Base-by-base conservation (phyloP, 352 stramenopile species). In the Bremia lactucae region DNA sequence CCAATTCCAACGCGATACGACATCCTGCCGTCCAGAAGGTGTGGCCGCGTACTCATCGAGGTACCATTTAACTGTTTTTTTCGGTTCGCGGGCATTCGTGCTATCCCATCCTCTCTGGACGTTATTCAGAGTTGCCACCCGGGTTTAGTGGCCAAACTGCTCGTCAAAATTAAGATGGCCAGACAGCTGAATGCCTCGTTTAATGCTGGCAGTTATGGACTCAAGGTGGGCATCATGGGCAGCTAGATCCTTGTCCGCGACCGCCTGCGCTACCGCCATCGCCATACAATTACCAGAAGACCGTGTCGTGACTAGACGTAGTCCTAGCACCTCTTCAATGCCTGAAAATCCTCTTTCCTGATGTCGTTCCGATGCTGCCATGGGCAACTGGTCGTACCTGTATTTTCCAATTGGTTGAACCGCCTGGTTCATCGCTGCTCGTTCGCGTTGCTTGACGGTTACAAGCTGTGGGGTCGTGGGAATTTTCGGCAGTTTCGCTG, bases 21-120 rank as follows among this genome's bases (percentile, higher is more conserved):
- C 2, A 2, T 14, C 14, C 6, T 40, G n/a, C 1, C 19, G 16
- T 1, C 11, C 3, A 2, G 33, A 49, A 18, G 31, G 13, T 4
- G 31, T 44, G 2, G 13, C 4, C 0, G 26, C 31, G 15, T 49
- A 45, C 10, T 48, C 31, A 0, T 44, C 24, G 0, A 42, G 38
- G n/a, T 45, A 55, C 38, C 38, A 55, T 15, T 36, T 48, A 14
- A 48, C 48, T 11, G 44, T 38, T 18, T 55, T 48, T 0, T 5
- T 14, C 3, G 38, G 49, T 21, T 44, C 31, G 1, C n/a, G 9
- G 1, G 24, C 2, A 1, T 2, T 11, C 47, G 49, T 49, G 0
- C 15, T 20, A 9, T 13, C 9, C 37, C 37, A 42, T 8, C 46
- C 37, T 6, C 29, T 18, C 0, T 31, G 1, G 11, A 40, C n/a